A percentile compares a stretch with the other conserved stretches of the same genome.
Conservation (phyloP, 208 protist genomes). For the Trypanosoma melophagium region DNA sequence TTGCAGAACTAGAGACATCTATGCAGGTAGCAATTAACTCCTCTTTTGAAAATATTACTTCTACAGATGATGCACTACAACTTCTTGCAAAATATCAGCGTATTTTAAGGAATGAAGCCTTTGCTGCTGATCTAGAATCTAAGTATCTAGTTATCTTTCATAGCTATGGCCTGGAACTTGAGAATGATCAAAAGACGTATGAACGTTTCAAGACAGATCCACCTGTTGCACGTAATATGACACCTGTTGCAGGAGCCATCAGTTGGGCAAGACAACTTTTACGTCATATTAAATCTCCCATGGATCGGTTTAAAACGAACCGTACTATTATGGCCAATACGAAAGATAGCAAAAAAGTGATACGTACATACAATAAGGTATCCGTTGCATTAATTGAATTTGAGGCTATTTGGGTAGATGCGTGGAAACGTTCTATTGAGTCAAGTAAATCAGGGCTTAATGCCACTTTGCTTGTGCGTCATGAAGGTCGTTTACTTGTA, state of each 20-base stretch:
- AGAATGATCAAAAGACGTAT: slow-evolving; percentile 96
- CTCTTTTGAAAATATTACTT: slow-evolving; percentile 95
- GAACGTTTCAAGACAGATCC: slow-evolving; percentile 94
- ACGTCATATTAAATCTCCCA: slow-evolving; percentile 95
- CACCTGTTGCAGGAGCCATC: slow-evolving; percentile 95
- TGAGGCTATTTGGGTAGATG: slow-evolving; percentile 95
- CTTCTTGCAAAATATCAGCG: slow-evolving; percentile 93
- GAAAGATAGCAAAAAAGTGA: slow-evolving; percentile 96
- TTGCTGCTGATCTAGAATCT: slow-evolving; percentile 91
- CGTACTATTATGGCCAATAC: slow-evolving; percentile 93
- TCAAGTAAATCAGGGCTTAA: slow-evolving; percentile 93
- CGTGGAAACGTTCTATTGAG: slow-evolving; percentile 94
- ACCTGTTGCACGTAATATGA: slow-evolving; percentile 93
- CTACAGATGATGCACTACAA: slow-evolving; percentile 91
- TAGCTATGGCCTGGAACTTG: slow-evolving; percentile 94
- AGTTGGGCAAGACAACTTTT: slow-evolving; percentile 95
- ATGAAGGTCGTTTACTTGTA: slow-evolving; percentile 94
- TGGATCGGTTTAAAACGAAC: slow-evolving; percentile 95
- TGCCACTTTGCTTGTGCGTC: slow-evolving; percentile 94
- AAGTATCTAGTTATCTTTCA: slow-evolving; percentile 97
- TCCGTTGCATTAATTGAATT: slow-evolving; percentile 95
- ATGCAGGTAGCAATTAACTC: slow-evolving; percentile 96
- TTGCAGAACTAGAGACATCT: slow-evolving; percentile 93
- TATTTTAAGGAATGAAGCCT: slow-evolving; percentile 91
- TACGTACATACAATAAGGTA: slow-evolving; percentile 96